These are phyloP conservation scores for Calonectria montana DNA, from an alignment of 2,329 filamentous ascomycete species.

Conservation along the genomic window DNA sequence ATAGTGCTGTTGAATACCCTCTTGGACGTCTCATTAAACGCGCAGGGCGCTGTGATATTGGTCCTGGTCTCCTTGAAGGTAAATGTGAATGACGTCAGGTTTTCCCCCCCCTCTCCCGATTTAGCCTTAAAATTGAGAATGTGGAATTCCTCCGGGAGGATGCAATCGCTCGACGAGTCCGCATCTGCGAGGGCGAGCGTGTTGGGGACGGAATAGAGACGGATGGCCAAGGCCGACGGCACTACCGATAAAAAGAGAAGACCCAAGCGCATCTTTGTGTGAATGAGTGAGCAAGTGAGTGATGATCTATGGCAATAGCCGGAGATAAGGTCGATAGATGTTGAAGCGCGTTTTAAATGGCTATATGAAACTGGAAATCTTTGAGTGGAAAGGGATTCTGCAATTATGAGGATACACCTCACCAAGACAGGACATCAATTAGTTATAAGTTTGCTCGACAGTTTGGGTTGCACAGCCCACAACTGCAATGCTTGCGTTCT, in stretches of 20 bases:
- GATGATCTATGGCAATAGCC: neutral
- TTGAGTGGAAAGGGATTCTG: neutral
- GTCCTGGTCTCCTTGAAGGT: slow-evolving; percentile 55
- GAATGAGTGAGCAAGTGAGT: neutral
- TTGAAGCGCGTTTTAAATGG: neutral
- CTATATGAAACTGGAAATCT: neutral
- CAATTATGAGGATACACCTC: neutral
- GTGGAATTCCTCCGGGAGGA: slow-evolving; percentile 52
- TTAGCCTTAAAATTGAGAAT: slow-evolving; percentile 52
- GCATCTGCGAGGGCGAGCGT: slow-evolving; percentile 40
- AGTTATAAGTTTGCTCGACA: neutral
- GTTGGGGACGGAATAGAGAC: slow-evolving; percentile 43
- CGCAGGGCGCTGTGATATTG: slow-evolving; percentile 54
- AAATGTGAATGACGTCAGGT: slow-evolving; percentile 52
- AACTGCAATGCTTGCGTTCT: slow-evolving; percentile 1
- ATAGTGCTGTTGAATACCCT: slow-evolving; percentile 39
- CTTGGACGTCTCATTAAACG: slow-evolving; percentile 55
- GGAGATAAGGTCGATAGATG: neutral
- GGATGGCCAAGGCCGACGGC: slow-evolving; percentile 34
- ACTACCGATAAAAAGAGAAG: slow-evolving; percentile 38
- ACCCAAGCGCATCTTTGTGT: slow-evolving; percentile 31
- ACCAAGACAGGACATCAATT: neutral
- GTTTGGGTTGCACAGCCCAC: neutral
- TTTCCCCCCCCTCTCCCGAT: slow-evolving; percentile 48
- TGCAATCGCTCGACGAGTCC: slow-evolving; percentile 45